These are phyloP conservation scores for Lasiosphaeria ovina DNA, from an alignment of 495 filamentous ascomycete species.

Conservation along the genomic window DNA sequence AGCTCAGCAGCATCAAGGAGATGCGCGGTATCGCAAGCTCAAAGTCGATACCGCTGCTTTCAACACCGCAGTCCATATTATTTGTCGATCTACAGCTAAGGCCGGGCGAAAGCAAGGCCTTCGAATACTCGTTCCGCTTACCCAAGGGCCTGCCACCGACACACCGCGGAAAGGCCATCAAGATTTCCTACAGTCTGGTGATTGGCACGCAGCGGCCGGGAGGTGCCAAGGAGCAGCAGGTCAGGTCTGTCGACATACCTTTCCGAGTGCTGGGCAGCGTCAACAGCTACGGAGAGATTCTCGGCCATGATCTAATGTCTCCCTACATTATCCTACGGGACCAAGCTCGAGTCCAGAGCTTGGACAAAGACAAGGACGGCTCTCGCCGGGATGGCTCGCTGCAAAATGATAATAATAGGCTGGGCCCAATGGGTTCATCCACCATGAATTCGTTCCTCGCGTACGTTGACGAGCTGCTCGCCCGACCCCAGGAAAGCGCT, in stretches of 20 bases:
- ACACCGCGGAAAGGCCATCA: conserved; percentile 90
- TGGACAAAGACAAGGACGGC: conserved; percentile 37
- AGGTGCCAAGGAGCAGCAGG: conserved; percentile 70
- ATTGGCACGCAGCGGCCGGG: conserved; percentile 90
- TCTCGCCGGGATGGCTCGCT: no score
- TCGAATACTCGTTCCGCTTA: conserved; percentile 78
- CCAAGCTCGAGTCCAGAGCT: conserved; percentile 61
- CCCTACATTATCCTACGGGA: conserved; percentile 90
- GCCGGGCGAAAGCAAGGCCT: conserved; percentile 86
- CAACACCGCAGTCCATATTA: conserved; percentile 93
- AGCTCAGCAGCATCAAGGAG: conserved; percentile 88
- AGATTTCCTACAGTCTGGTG: conserved; percentile 85
- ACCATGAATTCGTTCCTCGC: conserved; percentile 63
- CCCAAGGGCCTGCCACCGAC: conserved; percentile 85
- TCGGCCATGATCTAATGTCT: conserved; percentile 83
- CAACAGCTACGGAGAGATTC: conserved; percentile 62
- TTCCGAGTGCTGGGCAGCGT: conserved; percentile 93
- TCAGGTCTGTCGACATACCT: conserved; percentile 88
- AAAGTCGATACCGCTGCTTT: conserved; percentile 81
- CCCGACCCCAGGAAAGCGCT: conserved; percentile 51
- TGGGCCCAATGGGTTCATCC: conserved; percentile 23
- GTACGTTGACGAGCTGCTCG: conserved; percentile 79
- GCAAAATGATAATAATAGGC: conserved; percentile 16
- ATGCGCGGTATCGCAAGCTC: conserved; percentile 81
- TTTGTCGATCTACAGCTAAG: conserved; percentile 88